Evolutionary conservation across 1,284 basidiomycete genomes (phyloP).

Genomic region (Pholiota adiposa): DNA sequence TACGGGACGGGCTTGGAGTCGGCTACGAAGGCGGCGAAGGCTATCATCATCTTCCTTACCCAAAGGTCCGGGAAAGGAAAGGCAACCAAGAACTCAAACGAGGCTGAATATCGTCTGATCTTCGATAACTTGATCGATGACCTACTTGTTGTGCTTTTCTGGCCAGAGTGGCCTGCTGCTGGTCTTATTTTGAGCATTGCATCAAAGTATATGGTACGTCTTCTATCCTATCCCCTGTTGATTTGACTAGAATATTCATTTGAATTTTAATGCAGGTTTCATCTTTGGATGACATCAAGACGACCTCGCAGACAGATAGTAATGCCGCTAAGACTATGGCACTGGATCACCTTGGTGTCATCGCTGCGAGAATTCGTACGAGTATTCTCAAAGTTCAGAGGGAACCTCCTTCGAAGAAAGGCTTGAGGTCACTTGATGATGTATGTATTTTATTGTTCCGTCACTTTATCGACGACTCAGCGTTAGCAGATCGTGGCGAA

Average conservation of each 20-base stretch:
- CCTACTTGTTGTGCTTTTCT: slow-evolving; percentile 86
- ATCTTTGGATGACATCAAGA: slow-evolving; percentile 81
- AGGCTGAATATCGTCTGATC: slow-evolving; percentile 89
- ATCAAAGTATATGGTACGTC: slow-evolving; percentile 81
- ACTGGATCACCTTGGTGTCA: slow-evolving; percentile 91
- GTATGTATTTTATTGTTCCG: slow-evolving; percentile 44
- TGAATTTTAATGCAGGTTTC: slow-evolving; percentile 54
- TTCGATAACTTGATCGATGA: slow-evolving; percentile 92
- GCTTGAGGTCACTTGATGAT: slow-evolving; percentile 70
- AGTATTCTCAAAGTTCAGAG: slow-evolving; percentile 57
- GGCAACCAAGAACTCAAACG: slow-evolving; percentile 84
- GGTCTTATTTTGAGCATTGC: slow-evolving; percentile 78
- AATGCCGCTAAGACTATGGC: slow-evolving; percentile 88
- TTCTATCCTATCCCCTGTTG: background rate
- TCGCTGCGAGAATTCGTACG: slow-evolving; percentile 80
- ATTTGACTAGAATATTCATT: background rate
- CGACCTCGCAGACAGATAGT: slow-evolving; percentile 61
- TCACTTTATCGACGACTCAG: background rate
- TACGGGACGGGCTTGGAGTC: slow-evolving; percentile 75
- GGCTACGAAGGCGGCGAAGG: slow-evolving; percentile 82
- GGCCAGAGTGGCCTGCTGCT: slow-evolving; percentile 97
- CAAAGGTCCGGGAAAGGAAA: slow-evolving; percentile 87
- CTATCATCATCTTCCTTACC: slow-evolving; percentile 84
- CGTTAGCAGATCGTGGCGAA: slow-evolving; percentile 66
- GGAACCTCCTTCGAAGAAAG: slow-evolving; percentile 34